Base-by-base conservation (phyloP, 345 rosid genomes). In the Dovyalis caffra region DNA sequence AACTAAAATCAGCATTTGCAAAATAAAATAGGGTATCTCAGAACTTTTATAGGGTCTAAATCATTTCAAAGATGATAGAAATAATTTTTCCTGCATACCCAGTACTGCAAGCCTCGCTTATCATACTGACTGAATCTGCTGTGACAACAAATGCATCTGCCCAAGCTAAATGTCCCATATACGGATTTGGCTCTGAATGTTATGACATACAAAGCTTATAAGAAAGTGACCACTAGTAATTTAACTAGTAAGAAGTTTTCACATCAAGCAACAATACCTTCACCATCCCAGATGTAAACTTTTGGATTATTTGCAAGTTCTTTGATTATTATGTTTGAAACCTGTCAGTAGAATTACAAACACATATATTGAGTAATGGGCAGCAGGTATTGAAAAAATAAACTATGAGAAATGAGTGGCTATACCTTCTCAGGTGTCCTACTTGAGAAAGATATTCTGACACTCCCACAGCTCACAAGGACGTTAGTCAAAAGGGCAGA, bases 161-260 rank as follows among this genome's bases (percentile, higher is more conserved):
- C 99, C 99, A 95, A 64, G 99, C 99, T 83, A 93, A 83, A 85
- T 95, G 92, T 47, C 98, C 98, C 92, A 87, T 87, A 34, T 91
- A 89, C 3, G 97, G 97, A 84, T 91, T 84, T 75, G 99, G 97
- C 74, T 90, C 97, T 95, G 88, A 62, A 87, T 47, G 66, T 35
- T 18, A 69, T 47, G 65, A 81, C 34, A 77, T 53, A 49, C 70
- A 76, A 77, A 57, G 76, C 26, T 62, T 57, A 77, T 76, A 60
- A 70, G 65, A 83, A 62, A n/a, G 40, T 21, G 63, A 53, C 10
- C 21, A 43, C 45, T 40, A 10, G 43, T 64, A n/a, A 8, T 67
- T 75, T 62, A 72, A 58, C 40, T 72, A 2, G 40, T 37, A 35
- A 40, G 21, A 15, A 45, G 49, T n/a, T n/a, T 57, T 67, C 29